These are phyloP conservation scores for Diospyros lotus DNA, from an alignment of 148 eudicot species.

Conservation along the genomic window DNA sequence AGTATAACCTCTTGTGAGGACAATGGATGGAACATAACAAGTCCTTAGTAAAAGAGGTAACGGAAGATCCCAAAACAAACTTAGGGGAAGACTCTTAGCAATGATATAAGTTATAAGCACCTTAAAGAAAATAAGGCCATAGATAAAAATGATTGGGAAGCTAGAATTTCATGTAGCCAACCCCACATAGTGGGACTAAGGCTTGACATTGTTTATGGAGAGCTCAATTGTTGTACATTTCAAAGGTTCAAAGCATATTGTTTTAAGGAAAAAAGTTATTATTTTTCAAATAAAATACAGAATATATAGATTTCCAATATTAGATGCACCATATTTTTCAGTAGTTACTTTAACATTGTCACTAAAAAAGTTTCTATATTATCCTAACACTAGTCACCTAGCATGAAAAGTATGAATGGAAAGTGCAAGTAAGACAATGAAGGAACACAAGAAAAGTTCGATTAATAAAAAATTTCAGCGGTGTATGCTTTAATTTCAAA, in stretches of 20 bases:
- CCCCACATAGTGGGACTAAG: no score
- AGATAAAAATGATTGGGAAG: no score
- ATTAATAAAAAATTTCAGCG: background rate
- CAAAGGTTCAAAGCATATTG: background rate
- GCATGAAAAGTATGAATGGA: background rate
- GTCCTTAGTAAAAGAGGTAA: no score
- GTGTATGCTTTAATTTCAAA: background rate
- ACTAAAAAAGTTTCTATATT: background rate
- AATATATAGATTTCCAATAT: background rate
- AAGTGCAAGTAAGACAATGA: background rate
- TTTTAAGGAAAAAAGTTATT: no score
- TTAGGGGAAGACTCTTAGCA: no score
- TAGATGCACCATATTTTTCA: background rate
- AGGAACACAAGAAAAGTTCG: background rate
- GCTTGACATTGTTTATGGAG: background rate
- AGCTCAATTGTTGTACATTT: background rate
- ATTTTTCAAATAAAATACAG: background rate
- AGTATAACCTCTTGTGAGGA: no score
- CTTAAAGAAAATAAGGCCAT: no score
- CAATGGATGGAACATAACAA: no score
- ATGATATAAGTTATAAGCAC: no score
- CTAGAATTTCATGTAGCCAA: no score
- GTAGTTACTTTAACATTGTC: no score
- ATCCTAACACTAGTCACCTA: background rate
- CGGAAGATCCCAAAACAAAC: no score